Evolutionary conservation across 257 asterid genomes (phyloP).

Genomic region (Salvia splendens): DNA sequence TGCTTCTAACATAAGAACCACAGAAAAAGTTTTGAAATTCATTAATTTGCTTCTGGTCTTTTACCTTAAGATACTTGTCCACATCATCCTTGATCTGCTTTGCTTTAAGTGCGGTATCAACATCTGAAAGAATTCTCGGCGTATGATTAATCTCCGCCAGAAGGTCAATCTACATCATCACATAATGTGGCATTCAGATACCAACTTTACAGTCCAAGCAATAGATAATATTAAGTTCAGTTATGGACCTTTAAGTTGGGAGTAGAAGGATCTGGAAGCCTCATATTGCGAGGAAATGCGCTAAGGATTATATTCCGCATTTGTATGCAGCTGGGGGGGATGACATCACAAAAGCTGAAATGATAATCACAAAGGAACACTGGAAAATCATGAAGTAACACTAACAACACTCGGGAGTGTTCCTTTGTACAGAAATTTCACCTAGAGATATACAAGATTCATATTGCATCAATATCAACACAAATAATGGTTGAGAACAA

Average conservation of each 20-base stretch:
- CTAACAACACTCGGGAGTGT: slow-evolving; percentile 89
- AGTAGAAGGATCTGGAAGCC: slow-evolving; percentile 95
- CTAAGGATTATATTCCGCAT: slow-evolving; percentile 93
- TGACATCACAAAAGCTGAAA: slow-evolving; percentile 98
- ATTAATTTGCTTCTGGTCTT: not conserved
- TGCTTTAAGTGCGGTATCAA: slow-evolving; percentile 85
- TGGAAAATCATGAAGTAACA: slow-evolving; percentile 95
- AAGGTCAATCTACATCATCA: slow-evolving; percentile 66
- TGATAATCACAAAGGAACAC: slow-evolving; percentile 98
- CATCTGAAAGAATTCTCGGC: slow-evolving; percentile 91
- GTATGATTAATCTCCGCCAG: slow-evolving; percentile 77
- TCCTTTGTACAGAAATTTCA: slow-evolving; percentile 86
- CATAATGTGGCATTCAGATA: slow-evolving; percentile 21
- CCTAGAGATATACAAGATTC: slow-evolving; percentile 45
- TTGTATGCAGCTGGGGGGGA: slow-evolving; percentile 97
- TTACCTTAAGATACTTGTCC: slow-evolving; percentile 90
- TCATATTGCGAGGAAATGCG: slow-evolving; percentile 98
- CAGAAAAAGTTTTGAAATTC: not conserved
- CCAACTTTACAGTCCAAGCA: slow-evolving; percentile 12
- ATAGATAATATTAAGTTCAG: not conserved
- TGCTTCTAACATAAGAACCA: slow-evolving; percentile 17
- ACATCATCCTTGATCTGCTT: slow-evolving; percentile 84
- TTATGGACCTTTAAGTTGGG: slow-evolving; percentile 80
- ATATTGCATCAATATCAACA: not conserved
- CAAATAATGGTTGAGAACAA: slow-evolving; percentile 9